These are phyloP conservation scores for Bimuria novae-zelandiae DNA, from an alignment of 2,329 filamentous ascomycete species.

Conservation along the genomic window DNA sequence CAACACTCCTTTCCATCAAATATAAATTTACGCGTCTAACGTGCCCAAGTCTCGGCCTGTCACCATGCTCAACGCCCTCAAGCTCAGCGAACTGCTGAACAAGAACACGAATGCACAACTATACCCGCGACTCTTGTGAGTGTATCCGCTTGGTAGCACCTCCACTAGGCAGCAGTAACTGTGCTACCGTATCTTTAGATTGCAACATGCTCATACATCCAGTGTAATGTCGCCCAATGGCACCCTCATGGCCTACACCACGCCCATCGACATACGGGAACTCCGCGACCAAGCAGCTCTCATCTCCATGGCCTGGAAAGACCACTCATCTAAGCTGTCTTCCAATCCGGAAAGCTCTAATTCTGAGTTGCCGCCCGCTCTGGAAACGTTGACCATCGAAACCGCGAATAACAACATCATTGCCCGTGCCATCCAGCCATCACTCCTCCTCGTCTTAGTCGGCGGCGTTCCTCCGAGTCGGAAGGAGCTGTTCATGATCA, in stretches of 20 bases:
- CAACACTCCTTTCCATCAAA: not conserved
- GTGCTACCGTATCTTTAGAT: no score
- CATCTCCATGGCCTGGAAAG: constrained; percentile 56
- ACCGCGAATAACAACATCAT: constrained; percentile 53
- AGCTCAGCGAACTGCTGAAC: constrained; percentile 49
- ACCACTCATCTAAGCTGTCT: constrained; percentile 33
- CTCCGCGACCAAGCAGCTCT: constrained; percentile 55
- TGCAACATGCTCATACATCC: constrained; percentile 16
- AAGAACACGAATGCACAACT: constrained; percentile 50
- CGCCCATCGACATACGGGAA: constrained; percentile 54
- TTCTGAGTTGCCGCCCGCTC: constrained; percentile 4
- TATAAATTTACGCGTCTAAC: not conserved
- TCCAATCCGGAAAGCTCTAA: not conserved
- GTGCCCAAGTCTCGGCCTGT: constrained; percentile 1
- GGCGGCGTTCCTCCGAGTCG: constrained; percentile 52
- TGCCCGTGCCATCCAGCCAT: constrained; percentile 52
- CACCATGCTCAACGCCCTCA: constrained; percentile 50
- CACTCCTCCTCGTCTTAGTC: constrained; percentile 54
- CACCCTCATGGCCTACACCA: constrained; percentile 55
- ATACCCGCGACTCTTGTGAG: constrained; percentile 49
- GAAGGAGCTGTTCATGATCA: constrained; percentile 48
- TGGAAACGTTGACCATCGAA: constrained; percentile 54
- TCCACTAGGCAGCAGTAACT: no score
- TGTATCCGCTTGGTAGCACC: not conserved
- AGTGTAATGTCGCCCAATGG: constrained; percentile 58